Percentiles rank a stretch among this genome's conserved stretches.
Evolutionary conservation across 2,329 filamentous ascomycete species (phyloP).

Genomic region (Colletotrichum melonis): DNA sequence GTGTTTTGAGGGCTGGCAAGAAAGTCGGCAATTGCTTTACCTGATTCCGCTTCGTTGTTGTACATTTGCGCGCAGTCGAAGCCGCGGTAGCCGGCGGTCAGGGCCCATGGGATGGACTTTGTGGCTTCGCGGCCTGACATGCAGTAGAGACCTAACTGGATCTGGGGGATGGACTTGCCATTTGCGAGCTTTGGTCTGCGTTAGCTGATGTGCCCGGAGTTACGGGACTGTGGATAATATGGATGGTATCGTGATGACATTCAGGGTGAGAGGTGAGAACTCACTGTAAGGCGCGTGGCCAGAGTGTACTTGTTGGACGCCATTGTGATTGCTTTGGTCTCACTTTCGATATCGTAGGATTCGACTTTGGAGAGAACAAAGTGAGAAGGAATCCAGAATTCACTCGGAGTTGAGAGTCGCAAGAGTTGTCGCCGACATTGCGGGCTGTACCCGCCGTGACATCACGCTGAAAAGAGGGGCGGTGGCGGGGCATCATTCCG

Average conservation of each 20-base stretch:
- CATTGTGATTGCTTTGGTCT: background rate
- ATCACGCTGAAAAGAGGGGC: slow-evolving; percentile 34
- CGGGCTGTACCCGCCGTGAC: slow-evolving; percentile 33
- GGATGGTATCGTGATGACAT: background rate
- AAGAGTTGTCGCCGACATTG: background rate
- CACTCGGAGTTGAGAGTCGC: background rate
- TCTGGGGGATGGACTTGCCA: slow-evolving; percentile 74
- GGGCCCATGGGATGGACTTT: slow-evolving; percentile 66
- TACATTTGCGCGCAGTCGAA: slow-evolving; percentile 68
- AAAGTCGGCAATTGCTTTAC: slow-evolving; percentile 71
- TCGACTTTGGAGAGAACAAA: background rate
- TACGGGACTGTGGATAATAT: background rate
- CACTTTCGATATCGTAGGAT: background rate
- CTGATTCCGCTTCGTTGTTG: slow-evolving; percentile 78
- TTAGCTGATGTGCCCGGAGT: background rate
- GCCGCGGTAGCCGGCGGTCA: slow-evolving; percentile 64
- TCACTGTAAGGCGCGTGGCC: slow-evolving; percentile 25
- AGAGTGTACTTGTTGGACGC: slow-evolving; percentile 24
- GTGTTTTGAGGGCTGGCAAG: slow-evolving; percentile 60
- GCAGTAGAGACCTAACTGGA: slow-evolving; percentile 81
- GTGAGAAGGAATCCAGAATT: background rate
- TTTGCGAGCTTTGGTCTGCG: slow-evolving; percentile 64
- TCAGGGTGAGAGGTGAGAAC: background rate
- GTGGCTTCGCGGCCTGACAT: slow-evolving; percentile 72
- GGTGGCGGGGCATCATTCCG: slow-evolving; percentile 16